Evolutionary conservation across 768 basidiomycete species (phyloP).

Genomic region (Phaffia australis): DNA sequence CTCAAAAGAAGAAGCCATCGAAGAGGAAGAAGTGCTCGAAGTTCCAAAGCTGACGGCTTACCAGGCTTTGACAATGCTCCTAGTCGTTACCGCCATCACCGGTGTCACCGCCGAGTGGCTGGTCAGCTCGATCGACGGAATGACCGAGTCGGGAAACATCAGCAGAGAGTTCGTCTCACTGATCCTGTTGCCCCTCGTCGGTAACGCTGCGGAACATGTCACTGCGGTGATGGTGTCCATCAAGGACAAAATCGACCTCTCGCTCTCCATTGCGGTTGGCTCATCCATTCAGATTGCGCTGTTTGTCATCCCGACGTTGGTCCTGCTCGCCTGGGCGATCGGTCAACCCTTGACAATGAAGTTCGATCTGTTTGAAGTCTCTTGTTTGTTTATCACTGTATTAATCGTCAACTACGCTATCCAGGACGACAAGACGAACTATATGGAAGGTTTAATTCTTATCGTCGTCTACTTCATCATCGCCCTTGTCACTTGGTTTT

Average conservation of each 20-base stretch:
- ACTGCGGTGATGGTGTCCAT: constrained; percentile 26
- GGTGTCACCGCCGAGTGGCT: constrained; percentile 29
- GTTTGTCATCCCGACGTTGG: constrained; percentile 33
- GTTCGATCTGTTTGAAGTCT: constrained; percentile 36
- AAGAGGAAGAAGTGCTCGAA: constrained; percentile 27
- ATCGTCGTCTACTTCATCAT: constrained; percentile 33
- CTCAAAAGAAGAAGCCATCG: background rate
- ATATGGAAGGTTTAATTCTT: constrained; percentile 35
- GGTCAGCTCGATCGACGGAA: constrained; percentile 23
- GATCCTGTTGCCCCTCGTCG: constrained; percentile 23
- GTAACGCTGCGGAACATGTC: constrained; percentile 26
- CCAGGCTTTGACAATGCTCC: constrained; percentile 31
- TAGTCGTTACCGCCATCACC: constrained; percentile 33
- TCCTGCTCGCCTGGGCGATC: constrained; percentile 35
- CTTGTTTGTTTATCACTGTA: constrained; percentile 33
- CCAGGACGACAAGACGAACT: constrained; percentile 34
- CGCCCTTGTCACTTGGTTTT: constrained; percentile 15
- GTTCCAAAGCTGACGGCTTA: constrained; percentile 27
- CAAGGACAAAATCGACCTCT: constrained; percentile 28
- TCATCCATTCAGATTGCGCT: constrained; percentile 34
- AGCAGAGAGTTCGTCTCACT: constrained; percentile 22
- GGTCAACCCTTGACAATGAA: constrained; percentile 35
- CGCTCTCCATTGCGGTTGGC: constrained; percentile 32
- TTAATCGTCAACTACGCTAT: constrained; percentile 37
- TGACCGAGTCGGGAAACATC: constrained; percentile 28